These are phyloP conservation scores for Paecilomyces variotii DNA, from an alignment of 2,329 filamentous ascomycete species.

Conservation along the genomic window DNA sequence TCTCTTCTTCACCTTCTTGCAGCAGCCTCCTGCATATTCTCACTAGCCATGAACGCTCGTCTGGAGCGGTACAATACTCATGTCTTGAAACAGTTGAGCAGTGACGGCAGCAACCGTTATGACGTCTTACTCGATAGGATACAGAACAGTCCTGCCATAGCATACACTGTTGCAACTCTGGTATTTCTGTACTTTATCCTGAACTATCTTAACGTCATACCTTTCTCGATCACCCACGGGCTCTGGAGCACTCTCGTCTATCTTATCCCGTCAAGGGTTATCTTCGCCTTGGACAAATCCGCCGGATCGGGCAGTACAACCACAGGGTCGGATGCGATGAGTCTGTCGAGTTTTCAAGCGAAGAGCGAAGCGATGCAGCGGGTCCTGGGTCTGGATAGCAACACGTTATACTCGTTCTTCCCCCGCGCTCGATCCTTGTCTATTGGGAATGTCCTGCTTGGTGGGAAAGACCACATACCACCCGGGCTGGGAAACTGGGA, in stretches of 20 bases:
- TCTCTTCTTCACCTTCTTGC: conserved; percentile 17
- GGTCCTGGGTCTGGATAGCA: conserved; percentile 53
- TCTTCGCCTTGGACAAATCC: conserved; percentile 44
- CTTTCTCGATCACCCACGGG: conserved; percentile 20
- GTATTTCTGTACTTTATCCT: conserved; percentile 23
- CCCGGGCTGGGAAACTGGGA: conserved; percentile 79
- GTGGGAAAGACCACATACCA: conserved; percentile 27
- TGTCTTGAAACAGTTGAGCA: conserved; percentile 18
- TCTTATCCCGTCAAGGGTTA: conserved; percentile 30
- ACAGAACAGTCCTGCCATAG: conserved; percentile 20
- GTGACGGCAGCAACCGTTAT: conserved; percentile 23
- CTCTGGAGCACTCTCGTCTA: conserved; percentile 34
- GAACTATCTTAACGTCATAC: conserved; percentile 20
- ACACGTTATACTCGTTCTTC: conserved; percentile 51
- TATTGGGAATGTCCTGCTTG: conserved; percentile 41
- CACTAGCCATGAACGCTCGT: conserved; percentile 29
- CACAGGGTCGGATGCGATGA: conserved; percentile 29
- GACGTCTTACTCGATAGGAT: conserved; percentile 20
- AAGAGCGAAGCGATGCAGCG: conserved; percentile 60
- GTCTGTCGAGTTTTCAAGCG: conserved; percentile 35
- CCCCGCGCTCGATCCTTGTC: conserved; percentile 49
- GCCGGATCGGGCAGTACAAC: conserved; percentile 31
- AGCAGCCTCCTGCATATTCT: conserved; percentile 8
- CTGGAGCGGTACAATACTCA: conserved; percentile 22
- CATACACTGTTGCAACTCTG: conserved; percentile 19